Evolutionary conservation across 306 rosid genomes (phyloP).

Genomic region (Medicago arabica): DNA sequence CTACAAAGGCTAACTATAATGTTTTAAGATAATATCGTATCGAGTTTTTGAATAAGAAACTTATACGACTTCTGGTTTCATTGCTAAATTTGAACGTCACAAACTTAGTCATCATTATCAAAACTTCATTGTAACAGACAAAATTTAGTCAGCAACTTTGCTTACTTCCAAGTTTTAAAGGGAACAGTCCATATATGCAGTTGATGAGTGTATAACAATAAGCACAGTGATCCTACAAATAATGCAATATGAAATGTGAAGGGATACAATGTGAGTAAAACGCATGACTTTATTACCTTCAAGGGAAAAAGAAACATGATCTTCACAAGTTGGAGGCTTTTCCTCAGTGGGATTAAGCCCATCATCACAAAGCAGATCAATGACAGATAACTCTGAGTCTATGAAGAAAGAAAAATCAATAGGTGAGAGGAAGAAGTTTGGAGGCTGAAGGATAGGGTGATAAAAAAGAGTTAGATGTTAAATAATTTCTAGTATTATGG

Average conservation of each 20-base stretch:
- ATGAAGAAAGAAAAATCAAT: constrained; percentile 40
- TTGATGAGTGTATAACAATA: constrained; percentile 18
- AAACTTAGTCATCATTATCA: constrained; percentile 8
- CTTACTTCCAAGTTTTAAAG: constrained; percentile 32
- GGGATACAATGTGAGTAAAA: constrained; percentile 15
- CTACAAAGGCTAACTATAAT: constrained; percentile 13
- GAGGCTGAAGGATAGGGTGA: constrained; percentile 1
- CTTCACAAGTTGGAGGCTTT: constrained; percentile 66
- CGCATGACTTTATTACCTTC: constrained; percentile 64
- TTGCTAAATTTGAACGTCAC: constrained; percentile 23
- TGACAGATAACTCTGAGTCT: constrained; percentile 72
- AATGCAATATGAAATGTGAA: constrained; percentile 29
- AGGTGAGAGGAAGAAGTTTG: constrained; percentile 14
- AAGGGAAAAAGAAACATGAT: constrained; percentile 91
- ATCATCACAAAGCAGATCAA: constrained; percentile 79
- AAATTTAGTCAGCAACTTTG: constrained; percentile 21
- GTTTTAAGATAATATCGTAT: constrained; percentile 26
- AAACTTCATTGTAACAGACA: constrained; percentile 15
- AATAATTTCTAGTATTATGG: constrained; percentile 16
- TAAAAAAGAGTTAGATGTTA: constrained; percentile 18
- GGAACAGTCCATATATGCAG: constrained; percentile 22
- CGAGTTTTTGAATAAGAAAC: constrained; percentile 25
- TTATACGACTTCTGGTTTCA: constrained; percentile 23
- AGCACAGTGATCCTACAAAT: not conserved
- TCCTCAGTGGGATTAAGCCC: constrained; percentile 50